Conservation (phyloP, 2,329 filamentous ascomycete species). For the Paecilomyces sp. region DNA sequence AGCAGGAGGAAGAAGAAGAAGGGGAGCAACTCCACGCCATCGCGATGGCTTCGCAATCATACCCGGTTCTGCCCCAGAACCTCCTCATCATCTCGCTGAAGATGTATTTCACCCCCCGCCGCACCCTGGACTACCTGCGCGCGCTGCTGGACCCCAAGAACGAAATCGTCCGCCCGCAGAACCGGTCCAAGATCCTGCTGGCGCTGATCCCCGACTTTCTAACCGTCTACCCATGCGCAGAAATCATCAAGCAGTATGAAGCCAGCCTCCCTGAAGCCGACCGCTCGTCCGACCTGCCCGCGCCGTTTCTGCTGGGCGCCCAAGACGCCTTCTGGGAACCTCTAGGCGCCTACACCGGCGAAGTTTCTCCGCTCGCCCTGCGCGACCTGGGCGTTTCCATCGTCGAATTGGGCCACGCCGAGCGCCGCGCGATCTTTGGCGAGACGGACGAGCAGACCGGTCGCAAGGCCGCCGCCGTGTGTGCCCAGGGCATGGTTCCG, state of each 20-base stretch:
- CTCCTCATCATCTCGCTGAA: slow-evolving; percentile 69
- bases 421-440: slow-evolving; percentile 63
- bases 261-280: slow-evolving; percentile 30
- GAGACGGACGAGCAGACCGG: slow-evolving; percentile 66
- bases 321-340: slow-evolving; percentile 69
- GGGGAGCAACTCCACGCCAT: too few relatives aligned
- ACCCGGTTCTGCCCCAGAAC: slow-evolving; percentile 44
- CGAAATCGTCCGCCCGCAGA: slow-evolving; percentile 33
- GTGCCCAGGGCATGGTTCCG: slow-evolving; percentile 63
- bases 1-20: too few relatives aligned
- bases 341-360: slow-evolving; percentile 68
- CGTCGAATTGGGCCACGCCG: slow-evolving; percentile 75
- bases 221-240: slow-evolving; percentile 47
- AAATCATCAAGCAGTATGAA: slow-evolving; percentile 29
- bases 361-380: slow-evolving; percentile 64
- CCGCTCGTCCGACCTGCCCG: slow-evolving; percentile 34
- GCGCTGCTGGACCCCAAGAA: slow-evolving; percentile 43
- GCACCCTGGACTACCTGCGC: slow-evolving; percentile 50
- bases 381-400: slow-evolving; percentile 61
- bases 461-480: slow-evolving; percentile 62
- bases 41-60: slow-evolving; percentile 6
- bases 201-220: slow-evolving; percentile 76
- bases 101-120: slow-evolving; percentile 68
- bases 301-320: slow-evolving; percentile 59
- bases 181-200: slow-evolving; percentile 54